Conservation (phyloP, 352 stramenopile species). For the Globisporangium nagaii region DNA sequence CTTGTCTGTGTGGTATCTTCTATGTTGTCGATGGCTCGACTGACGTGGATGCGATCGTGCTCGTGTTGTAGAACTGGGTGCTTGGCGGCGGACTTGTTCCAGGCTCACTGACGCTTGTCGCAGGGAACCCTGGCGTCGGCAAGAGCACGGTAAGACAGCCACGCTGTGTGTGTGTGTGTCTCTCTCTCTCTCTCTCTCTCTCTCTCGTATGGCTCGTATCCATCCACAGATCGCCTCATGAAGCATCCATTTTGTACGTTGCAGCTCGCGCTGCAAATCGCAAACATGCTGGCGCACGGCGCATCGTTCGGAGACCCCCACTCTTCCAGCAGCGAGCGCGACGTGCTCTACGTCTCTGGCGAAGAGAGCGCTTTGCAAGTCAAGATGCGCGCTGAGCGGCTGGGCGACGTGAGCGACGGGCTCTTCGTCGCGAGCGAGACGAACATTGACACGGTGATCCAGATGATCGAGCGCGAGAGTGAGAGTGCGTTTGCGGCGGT, state of each 20-base stretch:
- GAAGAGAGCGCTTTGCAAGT: constrained; percentile 97
- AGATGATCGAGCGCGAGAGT: constrained; percentile 31
- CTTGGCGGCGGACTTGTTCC: constrained; percentile 94
- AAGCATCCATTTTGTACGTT: too few relatives aligned
- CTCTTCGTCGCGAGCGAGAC: constrained; percentile 83
- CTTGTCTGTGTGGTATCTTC: neutral
- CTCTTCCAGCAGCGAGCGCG: constrained; percentile 14
- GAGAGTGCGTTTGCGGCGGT: constrained; percentile 52
- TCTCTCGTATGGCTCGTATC: too few relatives aligned
- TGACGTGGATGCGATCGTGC: neutral
- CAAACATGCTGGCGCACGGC: constrained; percentile 71
- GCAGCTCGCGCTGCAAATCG: constrained; percentile 91
- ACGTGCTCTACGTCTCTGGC: constrained; percentile 94
- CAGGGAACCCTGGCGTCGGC: constrained; percentile 92
- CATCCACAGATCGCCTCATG: too few relatives aligned
- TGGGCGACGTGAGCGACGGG: constrained; percentile 59
- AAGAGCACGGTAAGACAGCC: constrained; percentile 88
- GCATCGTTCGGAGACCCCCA: neutral
- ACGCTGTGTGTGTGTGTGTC: too few relatives aligned
- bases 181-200: neutral
- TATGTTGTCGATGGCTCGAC: too few relatives aligned
- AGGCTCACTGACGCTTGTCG: constrained; percentile 93
- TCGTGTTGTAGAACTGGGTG: constrained; percentile 83
- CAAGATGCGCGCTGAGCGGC: constrained; percentile 86
- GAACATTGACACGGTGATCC: constrained; percentile 73